These are phyloP conservation scores for Argentina anserina DNA, from an alignment of 306 rosid species.

Conservation along the genomic window DNA sequence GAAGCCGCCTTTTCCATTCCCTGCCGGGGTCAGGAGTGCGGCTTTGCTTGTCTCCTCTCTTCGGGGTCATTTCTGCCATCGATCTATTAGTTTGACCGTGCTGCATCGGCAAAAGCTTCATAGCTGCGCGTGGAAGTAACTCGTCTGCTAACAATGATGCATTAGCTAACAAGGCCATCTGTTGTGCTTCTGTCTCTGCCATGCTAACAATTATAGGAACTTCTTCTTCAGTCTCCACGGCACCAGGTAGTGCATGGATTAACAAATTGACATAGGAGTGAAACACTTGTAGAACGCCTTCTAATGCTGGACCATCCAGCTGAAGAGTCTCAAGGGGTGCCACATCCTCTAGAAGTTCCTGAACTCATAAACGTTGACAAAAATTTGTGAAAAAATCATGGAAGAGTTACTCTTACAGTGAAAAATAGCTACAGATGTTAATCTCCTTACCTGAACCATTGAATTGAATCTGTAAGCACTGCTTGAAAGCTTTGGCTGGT, in stretches of 20 bases:
- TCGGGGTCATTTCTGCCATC: conserved; percentile 41
- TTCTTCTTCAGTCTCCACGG: conserved; percentile 67
- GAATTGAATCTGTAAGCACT: conserved; percentile 76
- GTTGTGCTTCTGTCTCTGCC: conserved; percentile 84
- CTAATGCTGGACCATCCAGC: conserved; percentile 59
- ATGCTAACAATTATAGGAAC: conserved; percentile 58
- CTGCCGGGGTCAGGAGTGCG: conserved; percentile 62
- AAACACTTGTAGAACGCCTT: conserved; percentile 65
- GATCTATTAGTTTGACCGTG: conserved; percentile 28
- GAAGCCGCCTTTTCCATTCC: conserved; percentile 69
- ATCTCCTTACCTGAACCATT: conserved; percentile 70
- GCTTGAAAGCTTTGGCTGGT: conserved; percentile 73
- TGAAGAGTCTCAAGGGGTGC: conserved; percentile 72
- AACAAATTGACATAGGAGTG: conserved; percentile 60
- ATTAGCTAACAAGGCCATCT: conserved; percentile 69
- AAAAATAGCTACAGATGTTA: background rate
- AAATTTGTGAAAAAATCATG: background rate
- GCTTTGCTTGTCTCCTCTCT: conserved; percentile 46
- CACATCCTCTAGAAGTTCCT: conserved; percentile 78
- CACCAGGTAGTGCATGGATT: conserved; percentile 72
- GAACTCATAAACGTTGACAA: conserved; percentile 17
- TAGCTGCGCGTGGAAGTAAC: conserved; percentile 70
- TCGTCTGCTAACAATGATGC: conserved; percentile 80
- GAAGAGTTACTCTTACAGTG: background rate
- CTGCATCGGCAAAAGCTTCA: conserved; percentile 47